phyloP scores from a whole-genome alignment of 768 basidiomycete species.

The Lactarius indigo region DNA sequence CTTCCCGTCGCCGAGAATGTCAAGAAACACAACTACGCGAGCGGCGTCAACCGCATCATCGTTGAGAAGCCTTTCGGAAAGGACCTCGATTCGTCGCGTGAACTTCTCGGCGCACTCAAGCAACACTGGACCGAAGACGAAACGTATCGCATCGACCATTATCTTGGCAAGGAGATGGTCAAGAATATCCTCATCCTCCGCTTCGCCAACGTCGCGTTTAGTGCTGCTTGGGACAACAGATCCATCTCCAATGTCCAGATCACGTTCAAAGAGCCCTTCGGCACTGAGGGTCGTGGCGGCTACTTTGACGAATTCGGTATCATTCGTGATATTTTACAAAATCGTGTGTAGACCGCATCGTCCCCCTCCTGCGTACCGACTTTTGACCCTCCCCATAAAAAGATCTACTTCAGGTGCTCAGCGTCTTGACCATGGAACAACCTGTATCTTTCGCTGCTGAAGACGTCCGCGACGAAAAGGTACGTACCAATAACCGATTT shows the following conservation, averaged over 20 bases:
- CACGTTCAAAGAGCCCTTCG: slow-evolving; percentile 99
- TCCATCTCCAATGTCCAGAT: slow-evolving; percentile 96
- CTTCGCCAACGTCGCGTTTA: slow-evolving; percentile 91
- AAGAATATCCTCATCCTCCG: slow-evolving; percentile 96
- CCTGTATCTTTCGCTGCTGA: slow-evolving; percentile 97
- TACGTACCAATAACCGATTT: slow-evolving; percentile 31
- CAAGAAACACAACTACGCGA: slow-evolving; percentile 75
- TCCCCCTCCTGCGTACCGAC: background rate
- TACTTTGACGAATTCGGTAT: slow-evolving; percentile 99
- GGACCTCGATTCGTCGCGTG: slow-evolving; percentile 80
- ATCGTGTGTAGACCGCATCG: slow-evolving; percentile 62
- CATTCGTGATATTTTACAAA: slow-evolving; percentile 95
- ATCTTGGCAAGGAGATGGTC: slow-evolving; percentile 99
- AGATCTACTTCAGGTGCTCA: slow-evolving; percentile 96
- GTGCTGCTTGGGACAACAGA: slow-evolving; percentile 92
- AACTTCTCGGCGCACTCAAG: slow-evolving; percentile 76
- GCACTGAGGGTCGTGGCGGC: slow-evolving; percentile 99
- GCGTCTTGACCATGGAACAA: slow-evolving; percentile 94
- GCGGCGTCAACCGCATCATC: slow-evolving; percentile 86
- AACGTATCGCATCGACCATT: slow-evolving; percentile 99
- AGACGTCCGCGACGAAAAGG: slow-evolving; percentile 99
- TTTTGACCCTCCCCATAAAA: slow-evolving; percentile 4
- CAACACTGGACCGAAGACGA: slow-evolving; percentile 92
- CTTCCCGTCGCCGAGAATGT: slow-evolving; percentile 81
- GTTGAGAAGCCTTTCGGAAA: slow-evolving; percentile 99